These are phyloP conservation scores for Botrytis fabae DNA, from an alignment of 2,329 filamentous ascomycete genomes.

Conservation along the genomic window DNA sequence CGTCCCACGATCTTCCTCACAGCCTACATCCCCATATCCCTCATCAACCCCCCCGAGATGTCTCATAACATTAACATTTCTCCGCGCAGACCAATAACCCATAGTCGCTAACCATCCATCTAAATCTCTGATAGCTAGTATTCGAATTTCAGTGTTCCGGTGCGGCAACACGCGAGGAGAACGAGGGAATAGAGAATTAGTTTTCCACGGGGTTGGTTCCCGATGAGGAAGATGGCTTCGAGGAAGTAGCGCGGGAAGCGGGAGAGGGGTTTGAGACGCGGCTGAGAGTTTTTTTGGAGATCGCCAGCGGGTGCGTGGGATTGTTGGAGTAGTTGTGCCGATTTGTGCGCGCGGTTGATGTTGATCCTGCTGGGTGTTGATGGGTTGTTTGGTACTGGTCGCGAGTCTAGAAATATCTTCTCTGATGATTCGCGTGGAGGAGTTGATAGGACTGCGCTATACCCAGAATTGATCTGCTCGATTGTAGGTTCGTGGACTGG, in stretches of 20 bases:
- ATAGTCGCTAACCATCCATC: background rate
- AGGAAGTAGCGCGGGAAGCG: background rate
- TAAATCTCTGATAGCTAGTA: background rate
- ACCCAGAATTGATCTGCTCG: background rate
- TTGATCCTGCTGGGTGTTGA: accelerated
- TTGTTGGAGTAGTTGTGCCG: accelerated
- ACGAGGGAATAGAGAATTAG: background rate
- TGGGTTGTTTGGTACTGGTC: background rate
- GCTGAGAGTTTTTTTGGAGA: background rate
- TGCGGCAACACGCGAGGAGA: background rate
- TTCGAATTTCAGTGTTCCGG: background rate
- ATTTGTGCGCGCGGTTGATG: accelerated
- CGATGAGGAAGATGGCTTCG: background rate
- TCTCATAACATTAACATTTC: background rate
- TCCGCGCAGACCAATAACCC: background rate
- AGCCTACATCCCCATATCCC: background rate
- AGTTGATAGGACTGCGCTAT: too few species aligned
- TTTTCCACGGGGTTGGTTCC: background rate
- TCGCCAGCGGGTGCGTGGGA: background rate
- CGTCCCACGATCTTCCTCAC: background rate
- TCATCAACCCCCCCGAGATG: background rate
- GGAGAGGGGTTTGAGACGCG: background rate
- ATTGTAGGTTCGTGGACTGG: accelerated
- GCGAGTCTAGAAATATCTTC: background rate
- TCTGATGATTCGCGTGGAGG: background rate